These are phyloP conservation scores for Jacaranda mimosifolia DNA, from an alignment of 257 asterid genomes.

Conservation along the genomic window DNA sequence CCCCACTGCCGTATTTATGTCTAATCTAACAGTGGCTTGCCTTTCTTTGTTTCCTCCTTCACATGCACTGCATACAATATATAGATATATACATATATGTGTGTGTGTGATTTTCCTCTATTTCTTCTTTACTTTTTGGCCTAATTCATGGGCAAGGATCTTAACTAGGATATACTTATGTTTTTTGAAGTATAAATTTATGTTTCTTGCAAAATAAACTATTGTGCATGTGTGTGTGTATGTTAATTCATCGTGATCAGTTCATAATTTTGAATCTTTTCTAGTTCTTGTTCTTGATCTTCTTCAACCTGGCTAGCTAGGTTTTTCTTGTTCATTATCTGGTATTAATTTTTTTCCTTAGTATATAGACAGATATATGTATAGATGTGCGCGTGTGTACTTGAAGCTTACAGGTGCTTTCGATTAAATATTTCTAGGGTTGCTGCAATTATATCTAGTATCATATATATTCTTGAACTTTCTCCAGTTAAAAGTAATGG, in stretches of 20 bases:
- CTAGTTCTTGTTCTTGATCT: background rate
- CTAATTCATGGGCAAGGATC: background rate
- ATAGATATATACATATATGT: too few species aligned
- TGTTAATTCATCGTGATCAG: background rate
- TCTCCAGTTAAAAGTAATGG: background rate
- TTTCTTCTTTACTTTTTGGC: background rate
- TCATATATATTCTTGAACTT: background rate
- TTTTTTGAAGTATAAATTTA: too few species aligned
- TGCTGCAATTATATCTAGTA: background rate
- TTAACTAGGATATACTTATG: background rate
- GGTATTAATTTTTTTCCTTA: too few species aligned
- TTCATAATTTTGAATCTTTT: background rate
- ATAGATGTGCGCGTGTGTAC: background rate
- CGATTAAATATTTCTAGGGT: background rate
- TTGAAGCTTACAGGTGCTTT: background rate
- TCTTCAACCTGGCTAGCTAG: background rate
- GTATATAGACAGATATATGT: background rate
- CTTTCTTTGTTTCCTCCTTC: slow-evolving; percentile 11
- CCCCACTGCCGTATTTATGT: slow-evolving; percentile 22
- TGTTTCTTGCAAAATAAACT: too few species aligned
- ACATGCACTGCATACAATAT: slow-evolving; percentile 14
- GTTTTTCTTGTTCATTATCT: background rate
- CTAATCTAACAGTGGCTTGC: slow-evolving; percentile 29
- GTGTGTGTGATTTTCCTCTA: background rate
- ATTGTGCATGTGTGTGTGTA: too few species aligned